Conservation (phyloP, 202 grass and related monocot genomes). For the Zoysia matrella region DNA sequence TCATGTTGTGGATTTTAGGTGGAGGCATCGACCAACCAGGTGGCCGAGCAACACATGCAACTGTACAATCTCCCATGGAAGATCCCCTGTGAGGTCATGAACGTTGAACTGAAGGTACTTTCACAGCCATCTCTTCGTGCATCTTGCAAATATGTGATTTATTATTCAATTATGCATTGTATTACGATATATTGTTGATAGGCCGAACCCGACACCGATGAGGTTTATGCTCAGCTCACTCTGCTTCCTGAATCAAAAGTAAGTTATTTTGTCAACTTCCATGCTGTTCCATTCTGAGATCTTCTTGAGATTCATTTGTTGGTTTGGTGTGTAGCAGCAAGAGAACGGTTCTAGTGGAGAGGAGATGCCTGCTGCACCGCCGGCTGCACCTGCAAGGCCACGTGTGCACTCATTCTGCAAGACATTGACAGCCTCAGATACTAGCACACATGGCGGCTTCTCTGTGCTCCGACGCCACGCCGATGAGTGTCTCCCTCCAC, state of each 20-base stretch:
- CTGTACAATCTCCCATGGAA: constrained; percentile 67
- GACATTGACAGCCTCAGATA: constrained; percentile 51
- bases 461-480: too few relatives aligned
- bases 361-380: neutral
- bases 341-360: constrained; percentile 62
- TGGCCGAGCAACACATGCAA: constrained; percentile 70
- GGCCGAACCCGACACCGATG: constrained; percentile 89
- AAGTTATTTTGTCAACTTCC: neutral
- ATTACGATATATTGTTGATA: constrained; percentile 38
- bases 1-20: constrained; percentile 59
- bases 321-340: constrained; percentile 36
- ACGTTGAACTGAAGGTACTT: constrained; percentile 81
- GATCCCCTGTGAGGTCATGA: constrained; percentile 50
- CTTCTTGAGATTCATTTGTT: constrained; percentile 19
- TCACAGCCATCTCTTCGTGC: constrained; percentile 10
- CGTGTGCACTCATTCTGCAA: constrained; percentile 91
- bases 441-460: too few relatives aligned
- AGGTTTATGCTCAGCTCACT: constrained; percentile 94
- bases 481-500: constrained; percentile 44
- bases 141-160: constrained; percentile 16
- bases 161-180: constrained; percentile 1
- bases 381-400: constrained; percentile 41
- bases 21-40: constrained; percentile 85
- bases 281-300: neutral
- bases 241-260: constrained; percentile 74